Conservation (phyloP, 2,329 filamentous ascomycete species). For the Rutstroemia sp. region DNA sequence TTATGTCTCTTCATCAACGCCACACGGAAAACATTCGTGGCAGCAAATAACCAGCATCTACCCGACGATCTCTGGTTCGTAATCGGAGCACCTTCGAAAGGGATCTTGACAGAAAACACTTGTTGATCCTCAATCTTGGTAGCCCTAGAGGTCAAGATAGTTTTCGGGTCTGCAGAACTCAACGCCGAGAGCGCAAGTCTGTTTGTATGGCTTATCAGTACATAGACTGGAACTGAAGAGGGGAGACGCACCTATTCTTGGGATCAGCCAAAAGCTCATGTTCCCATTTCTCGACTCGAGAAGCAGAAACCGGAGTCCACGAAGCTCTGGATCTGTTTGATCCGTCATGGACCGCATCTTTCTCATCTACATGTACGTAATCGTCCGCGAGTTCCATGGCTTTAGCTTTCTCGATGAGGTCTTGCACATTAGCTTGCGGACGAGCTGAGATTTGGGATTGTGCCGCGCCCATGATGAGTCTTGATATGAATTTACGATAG, state of each 20-base stretch:
- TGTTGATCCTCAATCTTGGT: constrained; percentile 64
- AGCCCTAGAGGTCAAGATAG: constrained; percentile 57
- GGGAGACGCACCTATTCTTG: constrained; percentile 47
- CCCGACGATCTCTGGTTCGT: constrained; percentile 79
- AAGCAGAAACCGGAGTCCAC: constrained; percentile 39
- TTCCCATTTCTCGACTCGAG: constrained; percentile 51
- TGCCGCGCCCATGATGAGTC: neutral
- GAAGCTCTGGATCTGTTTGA: constrained; percentile 27
- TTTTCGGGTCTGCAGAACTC: constrained; percentile 56
- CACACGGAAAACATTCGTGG: constrained; percentile 87
- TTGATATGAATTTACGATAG: too few species aligned
- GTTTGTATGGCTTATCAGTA: neutral
- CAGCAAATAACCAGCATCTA: constrained; percentile 86
- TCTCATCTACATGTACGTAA: constrained; percentile 41
- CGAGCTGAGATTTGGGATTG: neutral
- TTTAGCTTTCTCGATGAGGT: neutral
- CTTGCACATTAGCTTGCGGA: neutral
- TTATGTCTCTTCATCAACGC: constrained; percentile 78
- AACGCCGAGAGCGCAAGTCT: constrained; percentile 72
- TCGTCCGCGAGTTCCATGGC: constrained; percentile 25
- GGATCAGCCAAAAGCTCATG: constrained; percentile 54
- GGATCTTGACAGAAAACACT: constrained; percentile 76
- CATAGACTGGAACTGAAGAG: neutral
- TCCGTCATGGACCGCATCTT: neutral
- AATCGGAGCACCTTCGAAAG: constrained; percentile 72